phyloP scores from a whole-genome alignment of 129 eudicot genomes.

The Ambrosia artemisiifolia region DNA sequence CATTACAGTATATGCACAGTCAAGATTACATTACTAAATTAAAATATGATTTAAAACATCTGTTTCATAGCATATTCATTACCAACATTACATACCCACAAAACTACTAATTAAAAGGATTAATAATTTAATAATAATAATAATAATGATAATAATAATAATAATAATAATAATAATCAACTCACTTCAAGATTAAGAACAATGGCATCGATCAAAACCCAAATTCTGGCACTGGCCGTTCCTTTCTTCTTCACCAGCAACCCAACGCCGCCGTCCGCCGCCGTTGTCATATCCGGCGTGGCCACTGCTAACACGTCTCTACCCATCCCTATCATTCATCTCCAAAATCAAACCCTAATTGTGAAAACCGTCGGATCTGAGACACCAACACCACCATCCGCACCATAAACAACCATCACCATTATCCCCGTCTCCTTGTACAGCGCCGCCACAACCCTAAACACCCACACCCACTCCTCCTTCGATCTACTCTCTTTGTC shows the following conservation, averaged over 20 bases:
- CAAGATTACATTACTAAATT: not conserved
- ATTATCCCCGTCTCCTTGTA: too few species aligned
- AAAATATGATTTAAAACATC: not conserved
- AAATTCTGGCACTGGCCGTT: slow-evolving; percentile 46
- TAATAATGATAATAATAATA: not conserved
- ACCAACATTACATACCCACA: too few species aligned
- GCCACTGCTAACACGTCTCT: slow-evolving; percentile 42
- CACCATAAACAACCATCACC: too few species aligned
- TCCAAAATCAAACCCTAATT: slow-evolving; percentile 19
- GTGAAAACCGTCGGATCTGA: too few species aligned
- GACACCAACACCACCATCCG: too few species aligned
- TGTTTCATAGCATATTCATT: not conserved
- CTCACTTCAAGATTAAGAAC: slow-evolving; percentile 83
- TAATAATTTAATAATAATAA: not conserved
- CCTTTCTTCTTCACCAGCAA: slow-evolving; percentile 54
- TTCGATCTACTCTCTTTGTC: too few species aligned
- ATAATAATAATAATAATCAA: not conserved
- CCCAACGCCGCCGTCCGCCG: slow-evolving; percentile 28
- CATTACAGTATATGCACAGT: not conserved
- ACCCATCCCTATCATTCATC: slow-evolving; percentile 42
- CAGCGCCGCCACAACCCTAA: too few species aligned
- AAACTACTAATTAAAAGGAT: too few species aligned
- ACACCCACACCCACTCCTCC: too few species aligned
- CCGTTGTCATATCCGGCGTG: slow-evolving; percentile 35
- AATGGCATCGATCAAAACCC: slow-evolving; percentile 70